Evolutionary conservation across 2,329 filamentous ascomycete species (phyloP).

Genomic region (Diplodia intermedia): DNA sequence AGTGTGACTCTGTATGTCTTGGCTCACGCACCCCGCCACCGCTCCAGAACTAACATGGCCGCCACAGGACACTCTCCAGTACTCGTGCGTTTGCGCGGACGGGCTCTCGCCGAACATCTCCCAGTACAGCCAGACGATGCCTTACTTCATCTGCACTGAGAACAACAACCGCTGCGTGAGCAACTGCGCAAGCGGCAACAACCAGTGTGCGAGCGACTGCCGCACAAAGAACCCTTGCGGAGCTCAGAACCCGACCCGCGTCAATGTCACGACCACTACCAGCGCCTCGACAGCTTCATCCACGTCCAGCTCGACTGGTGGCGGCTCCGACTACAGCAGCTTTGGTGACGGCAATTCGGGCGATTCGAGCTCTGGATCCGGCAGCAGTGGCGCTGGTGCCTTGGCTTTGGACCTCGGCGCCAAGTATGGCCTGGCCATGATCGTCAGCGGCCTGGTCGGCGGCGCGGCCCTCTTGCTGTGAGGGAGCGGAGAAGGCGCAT

Average conservation of each 20-base stretch:
- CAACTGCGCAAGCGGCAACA: conserved; percentile 61
- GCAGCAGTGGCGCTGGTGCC: conserved; percentile 44
- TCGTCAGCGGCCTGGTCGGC: conserved; percentile 63
- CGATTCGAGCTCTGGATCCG: conserved; percentile 38
- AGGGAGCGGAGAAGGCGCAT: conserved; percentile 20
- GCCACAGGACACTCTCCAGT: conserved; percentile 61
- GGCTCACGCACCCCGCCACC: conserved; percentile 5
- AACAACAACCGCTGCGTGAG: conserved; percentile 73
- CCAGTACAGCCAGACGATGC: conserved; percentile 79
- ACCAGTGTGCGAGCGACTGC: conserved; percentile 67
- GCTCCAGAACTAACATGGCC: conserved; percentile 14
- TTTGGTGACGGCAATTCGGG: conserved; percentile 42
- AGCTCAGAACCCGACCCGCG: conserved; percentile 66
- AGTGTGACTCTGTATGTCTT: conserved; percentile 68
- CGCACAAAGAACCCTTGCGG: conserved; percentile 74
- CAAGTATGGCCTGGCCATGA: conserved; percentile 62
- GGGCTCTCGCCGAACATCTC: conserved; percentile 72
- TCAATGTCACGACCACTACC: conserved; percentile 63
- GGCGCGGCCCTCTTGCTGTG: conserved; percentile 60
- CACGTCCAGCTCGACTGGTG: conserved; percentile 37
- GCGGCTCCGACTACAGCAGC: conserved; percentile 17
- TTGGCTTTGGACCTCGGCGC: conserved; percentile 60
- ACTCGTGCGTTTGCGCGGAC: conserved; percentile 74
- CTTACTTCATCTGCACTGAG: conserved; percentile 76
- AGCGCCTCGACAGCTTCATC: conserved; percentile 54